Evolutionary conservation across 352 stramenopile genomes (phyloP), one percentile per base, ranked within the genome.

Genomic region (Phytophthora meadii): DNA sequence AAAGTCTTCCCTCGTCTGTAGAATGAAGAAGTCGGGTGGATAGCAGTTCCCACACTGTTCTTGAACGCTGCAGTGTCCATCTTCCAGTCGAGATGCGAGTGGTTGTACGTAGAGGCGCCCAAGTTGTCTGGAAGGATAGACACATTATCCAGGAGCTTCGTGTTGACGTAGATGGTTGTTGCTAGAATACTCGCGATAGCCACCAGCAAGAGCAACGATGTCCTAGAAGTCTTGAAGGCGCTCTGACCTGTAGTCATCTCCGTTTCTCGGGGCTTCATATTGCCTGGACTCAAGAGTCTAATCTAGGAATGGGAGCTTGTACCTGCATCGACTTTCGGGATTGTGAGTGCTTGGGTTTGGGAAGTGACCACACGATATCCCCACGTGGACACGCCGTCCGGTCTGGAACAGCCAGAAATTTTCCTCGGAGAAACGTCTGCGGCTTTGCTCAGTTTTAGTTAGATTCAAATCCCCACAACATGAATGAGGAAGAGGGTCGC

Each of bases 91-190:
- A 60, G 17, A 34, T 64, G 53, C 4, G 65, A 64, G 14, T 17
- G 24, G 22, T 64, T 68, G 58, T 24, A 47, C 12, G 30, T 11
- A n/a, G 39, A 59, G 28, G 8, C n/a, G 9, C 48, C 57, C 30
- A 72, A 51, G 7, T 72, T 51, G 15, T 52, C 64, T 9, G 51
- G 45, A 34, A 59, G 58, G 40, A 68, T 42, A 8, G 28, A 53
- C 24, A 40, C 57, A 47, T 50, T 59, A 34, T 14, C 61, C 30
- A 54, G 51, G 30, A 72, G 58, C 45, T n/a, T 54, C 0, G 34
- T 60, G 32, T 72, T 72, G 45, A 72, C 49, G 45, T 64, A 72
- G 53, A 72, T 55, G 8, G 65, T 68, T 4, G 65, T 56, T 14
- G 22, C 17, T 11, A 72, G 24, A 17, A 72, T 30, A 7, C n/a